A percentile compares a stretch with the other conserved stretches of the same genome.
phyloP scores from a whole-genome alignment of 140 eudicot genomes.

The Oenanthe javanica region DNA sequence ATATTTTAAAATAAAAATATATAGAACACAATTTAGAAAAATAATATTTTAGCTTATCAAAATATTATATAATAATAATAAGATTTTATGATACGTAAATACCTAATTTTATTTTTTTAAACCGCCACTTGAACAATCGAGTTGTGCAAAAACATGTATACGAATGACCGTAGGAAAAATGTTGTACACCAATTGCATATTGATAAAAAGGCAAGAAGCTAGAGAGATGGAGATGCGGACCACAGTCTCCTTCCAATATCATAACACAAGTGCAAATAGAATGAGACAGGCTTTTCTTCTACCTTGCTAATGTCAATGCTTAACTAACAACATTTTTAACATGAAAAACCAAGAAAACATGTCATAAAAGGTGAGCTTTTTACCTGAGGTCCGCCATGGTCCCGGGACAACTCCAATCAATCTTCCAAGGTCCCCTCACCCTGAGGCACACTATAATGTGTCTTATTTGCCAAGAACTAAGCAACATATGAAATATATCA shows the following conservation, averaged over 20 bases:
- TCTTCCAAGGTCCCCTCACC: conserved; percentile 7
- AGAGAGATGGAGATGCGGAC: background rate
- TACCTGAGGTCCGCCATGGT: conserved; percentile 6
- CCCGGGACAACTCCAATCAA: background rate
- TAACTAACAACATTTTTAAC: background rate
- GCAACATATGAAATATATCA: background rate
- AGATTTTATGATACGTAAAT: too few species aligned
- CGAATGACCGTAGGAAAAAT: background rate
- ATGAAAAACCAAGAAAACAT: background rate
- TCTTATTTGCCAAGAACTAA: background rate
- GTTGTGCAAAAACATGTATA: too few species aligned
- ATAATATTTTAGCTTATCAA: too few species aligned
- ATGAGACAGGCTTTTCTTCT: background rate
- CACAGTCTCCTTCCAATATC: background rate
- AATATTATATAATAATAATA: too few species aligned
- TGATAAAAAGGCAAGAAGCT: background rate
- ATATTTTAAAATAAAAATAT: too few species aligned
- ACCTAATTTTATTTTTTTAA: too few species aligned
- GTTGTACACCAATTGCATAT: background rate
- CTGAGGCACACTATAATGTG: background rate
- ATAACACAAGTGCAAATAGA: background rate
- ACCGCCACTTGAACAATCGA: too few species aligned
- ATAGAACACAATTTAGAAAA: too few species aligned
- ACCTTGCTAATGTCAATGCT: background rate
- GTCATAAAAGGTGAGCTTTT: background rate